Evolutionary conservation across 352 stramenopile genomes (phyloP).

Genomic region (Achlya hypogyna): DNA sequence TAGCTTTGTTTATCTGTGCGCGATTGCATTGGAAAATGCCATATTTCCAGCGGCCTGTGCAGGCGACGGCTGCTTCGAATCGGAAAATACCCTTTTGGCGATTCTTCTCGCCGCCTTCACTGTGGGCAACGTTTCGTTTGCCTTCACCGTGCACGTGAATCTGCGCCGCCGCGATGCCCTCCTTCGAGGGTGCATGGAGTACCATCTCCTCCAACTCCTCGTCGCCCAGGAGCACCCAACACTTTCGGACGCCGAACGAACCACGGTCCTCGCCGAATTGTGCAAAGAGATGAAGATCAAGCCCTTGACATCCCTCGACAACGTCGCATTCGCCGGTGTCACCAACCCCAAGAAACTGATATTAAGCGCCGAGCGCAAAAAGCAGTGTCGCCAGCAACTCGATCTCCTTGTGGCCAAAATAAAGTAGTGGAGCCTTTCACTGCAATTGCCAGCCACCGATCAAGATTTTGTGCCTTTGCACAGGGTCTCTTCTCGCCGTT

Average conservation of each 20-base stretch:
- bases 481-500: no score
- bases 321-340: not conserved
- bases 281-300: not conserved
- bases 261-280: not conserved
- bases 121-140: not conserved
- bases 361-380: no score
- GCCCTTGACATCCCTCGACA: not conserved
- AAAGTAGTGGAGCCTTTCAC: no score
- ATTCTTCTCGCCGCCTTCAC: not conserved
- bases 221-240: not conserved
- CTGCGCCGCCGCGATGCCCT: not conserved
- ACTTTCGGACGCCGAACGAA: not conserved
- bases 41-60: not conserved
- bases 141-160: not conserved
- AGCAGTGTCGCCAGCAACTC: no score
- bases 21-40: conserved; percentile 8
- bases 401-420: no score
- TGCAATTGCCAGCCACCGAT: no score
- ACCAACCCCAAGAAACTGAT: no score
- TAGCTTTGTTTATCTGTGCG: not conserved
- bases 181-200: not conserved
- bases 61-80: conserved; percentile 1
- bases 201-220: not conserved
- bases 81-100: not conserved
- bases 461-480: no score